phyloP scores from a whole-genome alignment of 164 flowering plant genomes.

The Vitis labrusca region DNA sequence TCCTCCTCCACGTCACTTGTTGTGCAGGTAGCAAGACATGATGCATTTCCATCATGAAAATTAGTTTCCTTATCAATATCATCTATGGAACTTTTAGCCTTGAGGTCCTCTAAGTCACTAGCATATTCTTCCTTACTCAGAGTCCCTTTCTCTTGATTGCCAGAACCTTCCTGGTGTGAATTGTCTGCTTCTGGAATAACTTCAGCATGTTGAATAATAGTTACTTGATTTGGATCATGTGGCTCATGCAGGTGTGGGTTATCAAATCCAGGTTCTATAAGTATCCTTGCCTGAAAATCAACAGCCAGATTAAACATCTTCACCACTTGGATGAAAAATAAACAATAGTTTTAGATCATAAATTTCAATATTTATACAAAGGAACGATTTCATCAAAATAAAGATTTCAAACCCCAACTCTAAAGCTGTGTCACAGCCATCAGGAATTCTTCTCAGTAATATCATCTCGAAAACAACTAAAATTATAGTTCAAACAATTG shows the following conservation, averaged over 20 bases:
- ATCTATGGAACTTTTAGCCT: conserved; percentile 26
- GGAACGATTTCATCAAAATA: no score
- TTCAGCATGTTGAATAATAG: conserved; percentile 26
- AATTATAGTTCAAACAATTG: no score
- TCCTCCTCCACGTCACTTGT: conserved; percentile 74
- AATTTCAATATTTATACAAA: no score
- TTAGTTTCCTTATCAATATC: conserved; percentile 50
- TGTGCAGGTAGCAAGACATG: conserved; percentile 76
- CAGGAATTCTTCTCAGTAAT: no score
- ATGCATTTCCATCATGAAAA: conserved; percentile 57
- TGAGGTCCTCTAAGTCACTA: conserved; percentile 34
- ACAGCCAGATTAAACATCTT: not conserved
- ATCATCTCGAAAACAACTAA: no score
- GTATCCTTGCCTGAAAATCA: conserved; percentile 72
- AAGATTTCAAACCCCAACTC: no score
- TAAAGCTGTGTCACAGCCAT: no score
- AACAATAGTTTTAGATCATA: not conserved
- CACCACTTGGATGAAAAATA: not conserved
- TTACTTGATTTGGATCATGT: conserved; percentile 13
- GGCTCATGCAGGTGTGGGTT: conserved; percentile 24
- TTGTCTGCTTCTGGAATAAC: conserved; percentile 19
- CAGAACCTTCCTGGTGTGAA: conserved; percentile 15
- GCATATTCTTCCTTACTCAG: conserved; percentile 34
- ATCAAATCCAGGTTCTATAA: conserved; percentile 46
- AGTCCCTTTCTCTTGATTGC: conserved; percentile 30